Evolutionary conservation across 306 rosid genomes (phyloP).

Genomic region (Malus fusca): DNA sequence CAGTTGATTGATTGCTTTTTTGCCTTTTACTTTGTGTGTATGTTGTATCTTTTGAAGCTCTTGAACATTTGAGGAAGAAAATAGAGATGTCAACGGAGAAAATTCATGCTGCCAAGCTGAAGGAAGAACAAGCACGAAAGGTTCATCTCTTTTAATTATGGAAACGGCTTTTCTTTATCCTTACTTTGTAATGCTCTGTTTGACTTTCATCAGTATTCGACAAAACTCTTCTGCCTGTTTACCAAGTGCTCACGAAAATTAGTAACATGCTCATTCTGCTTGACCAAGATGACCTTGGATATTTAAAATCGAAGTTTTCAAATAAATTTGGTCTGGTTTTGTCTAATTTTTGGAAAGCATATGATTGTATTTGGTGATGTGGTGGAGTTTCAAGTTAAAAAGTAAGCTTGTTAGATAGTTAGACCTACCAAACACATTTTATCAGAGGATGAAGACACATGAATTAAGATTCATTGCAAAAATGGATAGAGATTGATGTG

Average conservation of each 20-base stretch:
- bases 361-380: slow-evolving; percentile 11
- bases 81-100: slow-evolving; percentile 69
- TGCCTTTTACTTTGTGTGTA: background rate
- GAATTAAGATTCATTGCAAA: background rate
- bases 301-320: background rate
- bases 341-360: background rate
- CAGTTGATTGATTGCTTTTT: slow-evolving; percentile 24
- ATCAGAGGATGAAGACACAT: background rate
- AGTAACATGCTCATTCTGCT: background rate
- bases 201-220: background rate
- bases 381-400: background rate
- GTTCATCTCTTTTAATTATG: slow-evolving; percentile 27
- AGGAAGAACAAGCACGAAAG: slow-evolving; percentile 74
- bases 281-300: background rate
- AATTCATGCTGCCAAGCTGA: slow-evolving; percentile 66
- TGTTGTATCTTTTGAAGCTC: slow-evolving; percentile 53
- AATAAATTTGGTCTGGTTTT: background rate
- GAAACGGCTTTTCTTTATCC: background rate
- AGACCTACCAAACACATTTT: background rate
- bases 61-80: slow-evolving; percentile 85
- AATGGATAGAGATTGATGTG: background rate
- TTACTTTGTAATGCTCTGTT: background rate
- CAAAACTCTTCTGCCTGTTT: background rate
- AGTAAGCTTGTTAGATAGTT: background rate
- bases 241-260: background rate